Evolutionary conservation across 2,329 filamentous ascomycete genomes (phyloP).

Genomic region (Colletotrichum aenigma): DNA sequence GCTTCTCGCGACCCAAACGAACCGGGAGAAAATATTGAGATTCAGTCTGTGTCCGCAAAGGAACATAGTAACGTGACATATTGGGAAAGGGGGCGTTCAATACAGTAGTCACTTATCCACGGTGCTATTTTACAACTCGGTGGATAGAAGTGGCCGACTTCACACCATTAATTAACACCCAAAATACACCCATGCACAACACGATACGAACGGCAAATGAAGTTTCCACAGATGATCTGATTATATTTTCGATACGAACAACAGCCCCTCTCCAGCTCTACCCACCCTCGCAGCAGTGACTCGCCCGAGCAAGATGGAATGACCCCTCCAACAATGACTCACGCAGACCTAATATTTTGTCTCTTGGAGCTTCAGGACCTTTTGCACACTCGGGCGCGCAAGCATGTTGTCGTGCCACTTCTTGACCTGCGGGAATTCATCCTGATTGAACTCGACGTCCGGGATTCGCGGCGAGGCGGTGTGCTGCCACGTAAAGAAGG

Average conservation of each 20-base stretch:
- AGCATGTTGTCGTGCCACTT: background rate
- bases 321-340: background rate
- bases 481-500: conserved; percentile 26
- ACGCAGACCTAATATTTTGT: background rate
- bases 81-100: background rate
- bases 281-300: background rate
- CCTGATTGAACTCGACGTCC: background rate
- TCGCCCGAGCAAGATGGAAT: background rate
- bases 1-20: background rate
- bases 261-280: background rate
- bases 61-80: background rate
- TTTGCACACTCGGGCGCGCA: background rate
- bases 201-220: background rate
- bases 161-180: background rate
- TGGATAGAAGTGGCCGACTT: background rate
- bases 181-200: background rate
- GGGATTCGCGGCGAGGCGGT: background rate
- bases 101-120: too few relatives aligned
- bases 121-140: too few relatives aligned
- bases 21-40: background rate
- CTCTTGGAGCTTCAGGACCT: background rate
- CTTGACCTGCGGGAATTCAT: background rate
- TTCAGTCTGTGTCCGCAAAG: background rate
- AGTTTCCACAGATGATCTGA: background rate
- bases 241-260: background rate